Evolutionary conservation across 768 basidiomycete species (phyloP), one percentile per base, ranked within the genome.

Genomic region (Favolaschia claudopus): DNA sequence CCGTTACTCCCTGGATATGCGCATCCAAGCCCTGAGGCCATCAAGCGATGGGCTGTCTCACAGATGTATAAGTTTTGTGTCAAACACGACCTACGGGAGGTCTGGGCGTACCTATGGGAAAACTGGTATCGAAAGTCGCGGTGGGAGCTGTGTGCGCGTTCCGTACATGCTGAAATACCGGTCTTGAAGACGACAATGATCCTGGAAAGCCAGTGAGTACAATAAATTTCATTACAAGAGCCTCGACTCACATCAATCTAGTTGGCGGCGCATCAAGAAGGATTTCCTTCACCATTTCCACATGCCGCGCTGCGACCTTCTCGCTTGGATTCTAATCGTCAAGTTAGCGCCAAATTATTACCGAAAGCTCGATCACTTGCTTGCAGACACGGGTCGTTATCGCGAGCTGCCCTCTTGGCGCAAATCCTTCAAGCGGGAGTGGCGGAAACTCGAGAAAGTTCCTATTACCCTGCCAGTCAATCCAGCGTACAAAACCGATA

Each of bases 241-340:
- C n/a, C n/a, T n/a, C n/a, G n/a, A n/a, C n/a, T n/a, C n/a, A n/a
- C n/a, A n/a, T n/a, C n/a, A n/a, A n/a, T n/a, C n/a, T n/a, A n/a
- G 67, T 55, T 69, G 68, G 68, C 57, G 68, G 3, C 42, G 34
- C 10, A 67, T 69, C 39, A 70, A 70, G 40, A 10, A 65, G n/a
- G n/a, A n/a, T n/a, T n/a, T n/a, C n/a, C n/a, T n/a, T n/a, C n/a
- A n/a, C n/a, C n/a, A n/a, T n/a, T n/a, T n/a, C n/a, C n/a, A n/a
- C n/a, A n/a, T n/a, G n/a, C n/a, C n/a, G n/a, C n/a, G n/a, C n/a
- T n/a, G n/a, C n/a, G n/a, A n/a, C n/a, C n/a, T n/a, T n/a, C n/a
- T n/a, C n/a, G n/a, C n/a, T n/a, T n/a, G n/a, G 12, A 24, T 57
- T 4, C 69, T 66, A 66, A 58, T 67, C 38, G 19, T 67, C 1